These are phyloP conservation scores for Podospora pseudopauciseta DNA, from an alignment of 495 filamentous ascomycete species.

Conservation along the genomic window DNA sequence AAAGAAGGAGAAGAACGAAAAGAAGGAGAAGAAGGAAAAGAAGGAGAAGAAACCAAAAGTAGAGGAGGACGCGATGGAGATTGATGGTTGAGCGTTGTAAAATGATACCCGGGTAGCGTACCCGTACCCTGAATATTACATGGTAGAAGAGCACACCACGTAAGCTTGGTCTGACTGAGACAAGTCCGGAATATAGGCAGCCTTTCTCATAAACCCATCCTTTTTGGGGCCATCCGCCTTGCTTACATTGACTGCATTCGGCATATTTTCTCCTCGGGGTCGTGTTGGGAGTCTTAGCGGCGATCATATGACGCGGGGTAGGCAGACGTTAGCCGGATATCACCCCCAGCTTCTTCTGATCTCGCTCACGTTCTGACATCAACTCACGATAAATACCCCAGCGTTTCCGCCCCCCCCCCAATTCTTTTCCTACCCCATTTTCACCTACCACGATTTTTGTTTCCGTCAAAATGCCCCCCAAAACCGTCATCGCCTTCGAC, in stretches of 20 bases:
- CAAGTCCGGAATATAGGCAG: not conserved
- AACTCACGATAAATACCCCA: not conserved
- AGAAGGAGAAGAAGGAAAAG: conserved; percentile 15
- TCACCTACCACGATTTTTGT: not conserved
- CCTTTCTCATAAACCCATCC: not conserved
- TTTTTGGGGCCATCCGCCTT: too few species aligned
- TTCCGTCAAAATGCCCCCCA: conserved; percentile 8
- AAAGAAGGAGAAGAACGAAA: conserved; percentile 10
- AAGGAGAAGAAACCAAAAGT: conserved; percentile 12
- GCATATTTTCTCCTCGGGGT: too few species aligned
- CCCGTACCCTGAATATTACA: not conserved
- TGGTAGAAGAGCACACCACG: too few species aligned
- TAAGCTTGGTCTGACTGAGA: not conserved
- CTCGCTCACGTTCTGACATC: not conserved
- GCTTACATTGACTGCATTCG: too few species aligned
- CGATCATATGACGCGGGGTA: not conserved
- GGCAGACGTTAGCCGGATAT: not conserved
- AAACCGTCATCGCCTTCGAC: conserved; percentile 65
- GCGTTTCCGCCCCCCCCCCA: not conserved
- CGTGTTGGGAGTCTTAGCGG: not conserved
- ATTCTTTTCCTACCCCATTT: not conserved
- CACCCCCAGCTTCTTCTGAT: not conserved
- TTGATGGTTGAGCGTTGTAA: conserved; percentile 1
- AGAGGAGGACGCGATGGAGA: conserved; percentile 12
- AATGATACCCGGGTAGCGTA: not conserved